phyloP scores from a whole-genome alignment of 768 basidiomycete species.

The Pisolithus microcarpus region DNA sequence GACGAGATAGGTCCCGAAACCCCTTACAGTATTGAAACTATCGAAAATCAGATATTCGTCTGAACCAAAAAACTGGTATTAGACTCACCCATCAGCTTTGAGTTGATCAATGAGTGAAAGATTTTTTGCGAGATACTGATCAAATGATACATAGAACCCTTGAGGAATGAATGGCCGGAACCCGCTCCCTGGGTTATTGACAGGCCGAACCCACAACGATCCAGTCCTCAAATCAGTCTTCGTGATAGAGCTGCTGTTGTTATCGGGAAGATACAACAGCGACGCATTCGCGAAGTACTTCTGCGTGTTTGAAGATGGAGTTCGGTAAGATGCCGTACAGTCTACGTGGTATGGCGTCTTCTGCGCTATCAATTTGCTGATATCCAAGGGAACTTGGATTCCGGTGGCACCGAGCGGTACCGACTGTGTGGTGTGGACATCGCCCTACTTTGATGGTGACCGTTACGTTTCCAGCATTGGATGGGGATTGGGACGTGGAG shows the following conservation, averaged over 20 bases:
- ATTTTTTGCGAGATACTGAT: conserved; percentile 46
- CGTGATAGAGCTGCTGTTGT: conserved; percentile 31
- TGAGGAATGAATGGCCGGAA: conserved; percentile 51
- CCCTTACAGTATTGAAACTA: conserved; percentile 18
- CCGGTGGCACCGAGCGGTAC: conserved; percentile 35
- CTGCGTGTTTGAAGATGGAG: conserved; percentile 11
- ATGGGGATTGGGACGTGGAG: neutral
- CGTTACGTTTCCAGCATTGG: conserved; percentile 7
- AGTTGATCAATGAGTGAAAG: conserved; percentile 47
- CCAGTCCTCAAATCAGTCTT: conserved; percentile 45
- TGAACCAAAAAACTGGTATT: neutral
- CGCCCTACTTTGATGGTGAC: conserved; percentile 29
- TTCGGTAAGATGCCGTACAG: conserved; percentile 28
- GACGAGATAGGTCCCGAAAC: neutral
- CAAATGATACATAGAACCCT: conserved; percentile 67
- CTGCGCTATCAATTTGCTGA: conserved; percentile 24
- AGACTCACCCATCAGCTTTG: conserved; percentile 45
- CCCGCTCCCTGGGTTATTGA: conserved; percentile 9
- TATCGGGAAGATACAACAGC: conserved; percentile 37
- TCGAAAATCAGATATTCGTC: neutral
- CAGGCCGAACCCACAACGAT: conserved; percentile 34
- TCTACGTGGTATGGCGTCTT: conserved; percentile 25
- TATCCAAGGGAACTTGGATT: conserved; percentile 28
- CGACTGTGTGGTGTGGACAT: conserved; percentile 13
- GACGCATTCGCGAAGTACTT: conserved; percentile 25